Base-by-base conservation (phyloP, 345 rosid species). In the Mercurialis annua region DNA sequence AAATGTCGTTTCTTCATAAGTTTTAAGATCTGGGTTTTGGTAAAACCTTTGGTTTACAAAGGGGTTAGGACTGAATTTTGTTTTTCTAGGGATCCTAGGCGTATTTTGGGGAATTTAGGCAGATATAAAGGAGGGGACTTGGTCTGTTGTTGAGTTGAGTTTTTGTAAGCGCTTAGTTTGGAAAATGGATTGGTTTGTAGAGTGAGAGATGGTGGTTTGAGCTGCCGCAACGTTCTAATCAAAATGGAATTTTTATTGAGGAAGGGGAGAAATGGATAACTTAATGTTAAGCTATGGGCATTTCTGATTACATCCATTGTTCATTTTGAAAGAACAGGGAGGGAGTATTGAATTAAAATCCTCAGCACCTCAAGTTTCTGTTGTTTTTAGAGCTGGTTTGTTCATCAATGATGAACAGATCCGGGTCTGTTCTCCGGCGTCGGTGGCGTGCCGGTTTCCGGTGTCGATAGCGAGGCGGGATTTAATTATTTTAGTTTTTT, bases 1-100 rank as follows among this genome's bases (percentile, higher is more conserved):
- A 34, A 17, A 18, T 69, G 75, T 0, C 70, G 69, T 20, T 36
- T 71, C 63, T 53, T 64, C 6, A 71, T 49, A 20, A 71, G 58
- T 9, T 30, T 56, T 36, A 57, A 57, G 57, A 71, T 46, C 51
- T 71, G 75, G 64, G 75, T 31, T 36, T 56, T 26, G 34, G 75
- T 51, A 55, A 70, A 70, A n/a, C 73, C 73, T 10, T 40, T 9
- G 46, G 42, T 38, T 40, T 54, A 33, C 14, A 70, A 55, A 17
- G 62, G 67, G 17, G 73, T 21, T 11, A 70, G 34, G 34, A 70
- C 73, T 6, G 73, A 42, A 30, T 70, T 61, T 0, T 67, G 68
- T 16, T 36, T 70, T 12, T 52, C 55, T 14, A 33, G 17, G 27
- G 73, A 51, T 31, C 43, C 43, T 3, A 70, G 52, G 10, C 20